Percentiles rank a stretch among this genome's conserved stretches.
Evolutionary conservation across 805 yeast genomes (phyloP).

Genomic region (Kazachstania taianensis): DNA sequence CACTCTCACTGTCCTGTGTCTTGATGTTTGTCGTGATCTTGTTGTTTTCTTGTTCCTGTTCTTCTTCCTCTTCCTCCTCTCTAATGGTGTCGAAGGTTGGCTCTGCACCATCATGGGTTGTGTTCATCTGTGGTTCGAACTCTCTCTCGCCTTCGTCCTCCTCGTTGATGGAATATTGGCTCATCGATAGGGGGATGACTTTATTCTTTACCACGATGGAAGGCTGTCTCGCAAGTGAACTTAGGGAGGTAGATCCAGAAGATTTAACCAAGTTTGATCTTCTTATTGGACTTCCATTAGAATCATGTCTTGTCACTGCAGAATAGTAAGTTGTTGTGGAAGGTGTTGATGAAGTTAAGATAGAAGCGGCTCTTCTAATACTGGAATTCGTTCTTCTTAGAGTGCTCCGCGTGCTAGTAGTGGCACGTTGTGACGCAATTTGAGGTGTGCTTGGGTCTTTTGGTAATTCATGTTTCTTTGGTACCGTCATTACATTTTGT

Average conservation of each 20-base stretch:
- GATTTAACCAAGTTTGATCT: conserved; percentile 18
- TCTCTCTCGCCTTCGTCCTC: conserved; percentile 17
- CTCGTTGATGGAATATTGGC: conserved; percentile 21
- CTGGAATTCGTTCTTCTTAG: conserved; percentile 29
- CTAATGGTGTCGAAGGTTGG: conserved; percentile 6
- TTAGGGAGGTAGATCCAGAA: conserved; percentile 18
- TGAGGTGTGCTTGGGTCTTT: neutral
- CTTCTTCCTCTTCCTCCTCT: conserved; percentile 14
- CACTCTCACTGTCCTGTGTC: neutral
- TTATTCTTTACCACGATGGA: conserved; percentile 29
- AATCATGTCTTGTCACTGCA: neutral
- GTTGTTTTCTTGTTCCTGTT: conserved; percentile 6
- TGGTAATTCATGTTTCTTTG: neutral
- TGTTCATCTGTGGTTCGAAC: too few species aligned
- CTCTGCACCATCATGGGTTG: neutral
- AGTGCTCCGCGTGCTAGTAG: conserved; percentile 6
- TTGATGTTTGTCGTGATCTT: neutral
- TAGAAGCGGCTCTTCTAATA: conserved; percentile 30
- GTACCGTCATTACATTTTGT: conserved; percentile 10
- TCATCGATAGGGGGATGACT: conserved; percentile 26
- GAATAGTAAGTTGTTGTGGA: conserved; percentile 2
- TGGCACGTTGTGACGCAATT: neutral
- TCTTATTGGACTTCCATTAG: neutral
- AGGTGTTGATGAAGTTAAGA: conserved; percentile 16
- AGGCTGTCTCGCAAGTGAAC: conserved; percentile 25